Base-by-base conservation (phyloP, 1,284 basidiomycete genomes). In the Ustilago xerochloae region DNA sequence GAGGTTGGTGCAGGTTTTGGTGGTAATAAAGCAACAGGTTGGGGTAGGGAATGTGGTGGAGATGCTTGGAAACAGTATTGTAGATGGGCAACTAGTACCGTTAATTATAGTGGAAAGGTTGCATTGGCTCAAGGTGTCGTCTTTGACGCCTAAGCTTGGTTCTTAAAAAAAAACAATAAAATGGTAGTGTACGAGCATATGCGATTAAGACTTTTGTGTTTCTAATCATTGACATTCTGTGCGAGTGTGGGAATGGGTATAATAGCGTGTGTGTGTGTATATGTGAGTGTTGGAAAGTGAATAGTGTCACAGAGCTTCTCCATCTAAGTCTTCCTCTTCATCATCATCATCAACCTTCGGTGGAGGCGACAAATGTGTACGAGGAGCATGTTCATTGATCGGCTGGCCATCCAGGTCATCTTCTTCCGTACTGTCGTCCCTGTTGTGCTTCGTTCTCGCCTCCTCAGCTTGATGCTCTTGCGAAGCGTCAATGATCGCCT, bases 41-140 rank as follows among this genome's bases (percentile, higher is more conserved):
- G 93, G 93, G 95, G 95, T n/a, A 89, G 94, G 59, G 94, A 97
- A 86, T 94, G 92, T 15, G 94, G 94, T 33, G 94, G 94, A 47
- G 94, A 97, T 85, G 92, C 94, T 24, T 97, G 94, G 94, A 95
- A 95, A 85, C 93, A 96, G 68, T 85, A 85, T 64, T 79, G 74
- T 60, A 61, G 82, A 35, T 86, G 84, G 84, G 91, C 91, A 82
- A 90, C 92, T 41, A 94, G 92, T 84, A 97, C 94, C 7, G 88
- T 98, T 84, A 98, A 97, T 86, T 97, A 93, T 86, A 93, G 92
- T 30, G 89, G 93, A 81, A 89, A 90, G 79, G 91, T 93, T 48
- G 93, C 92, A 10, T 87, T 97, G 26, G 94, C 94, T 0, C 94
- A 97, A 85, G 94, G 94, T 6, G 93, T 97, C 65, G 90, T 88